Evolutionary conservation across 257 asterid genomes (phyloP).

Genomic region (Penstemon eatonii): DNA sequence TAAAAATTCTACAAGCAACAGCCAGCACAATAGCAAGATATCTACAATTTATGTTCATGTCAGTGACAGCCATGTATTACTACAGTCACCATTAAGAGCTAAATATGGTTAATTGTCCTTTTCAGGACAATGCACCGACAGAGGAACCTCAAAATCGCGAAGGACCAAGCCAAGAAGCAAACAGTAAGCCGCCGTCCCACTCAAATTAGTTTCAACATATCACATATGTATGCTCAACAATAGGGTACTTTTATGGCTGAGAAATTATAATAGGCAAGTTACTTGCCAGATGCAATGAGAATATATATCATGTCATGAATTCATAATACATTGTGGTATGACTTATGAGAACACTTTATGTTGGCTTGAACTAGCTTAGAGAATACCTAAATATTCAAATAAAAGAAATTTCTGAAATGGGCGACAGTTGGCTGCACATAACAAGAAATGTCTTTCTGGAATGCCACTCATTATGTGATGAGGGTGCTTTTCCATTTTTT

Average conservation of each 20-base stretch:
- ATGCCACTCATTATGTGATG: background rate
- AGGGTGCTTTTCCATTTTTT: conserved; percentile 10
- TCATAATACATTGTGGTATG: background rate
- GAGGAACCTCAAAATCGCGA: conserved; percentile 47
- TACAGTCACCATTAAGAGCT: conserved; percentile 4
- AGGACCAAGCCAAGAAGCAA: conserved; percentile 39
- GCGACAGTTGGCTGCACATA: conserved; percentile 12
- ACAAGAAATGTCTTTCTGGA: conserved; percentile 6
- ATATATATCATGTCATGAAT: background rate
- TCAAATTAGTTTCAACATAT: conserved; percentile 12
- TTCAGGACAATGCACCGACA: conserved; percentile 43
- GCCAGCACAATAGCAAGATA: background rate
- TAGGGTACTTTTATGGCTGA: conserved; percentile 1
- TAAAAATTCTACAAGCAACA: background rate
- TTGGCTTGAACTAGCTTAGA: conserved; percentile 15
- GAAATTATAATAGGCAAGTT: conserved; percentile 14
- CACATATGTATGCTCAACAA: conserved; percentile 8
- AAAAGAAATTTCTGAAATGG: background rate
- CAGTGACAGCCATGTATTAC: background rate
- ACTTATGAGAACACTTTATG: conserved; percentile 5
- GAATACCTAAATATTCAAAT: background rate
- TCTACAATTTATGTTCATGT: conserved; percentile 8
- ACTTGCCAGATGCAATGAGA: conserved; percentile 20
- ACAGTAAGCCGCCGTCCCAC: conserved; percentile 41
- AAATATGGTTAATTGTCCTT: conserved; percentile 23